phyloP scores from a whole-genome alignment of 176 grass and related monocot genomes.

The Eragrostis nindensis region DNA sequence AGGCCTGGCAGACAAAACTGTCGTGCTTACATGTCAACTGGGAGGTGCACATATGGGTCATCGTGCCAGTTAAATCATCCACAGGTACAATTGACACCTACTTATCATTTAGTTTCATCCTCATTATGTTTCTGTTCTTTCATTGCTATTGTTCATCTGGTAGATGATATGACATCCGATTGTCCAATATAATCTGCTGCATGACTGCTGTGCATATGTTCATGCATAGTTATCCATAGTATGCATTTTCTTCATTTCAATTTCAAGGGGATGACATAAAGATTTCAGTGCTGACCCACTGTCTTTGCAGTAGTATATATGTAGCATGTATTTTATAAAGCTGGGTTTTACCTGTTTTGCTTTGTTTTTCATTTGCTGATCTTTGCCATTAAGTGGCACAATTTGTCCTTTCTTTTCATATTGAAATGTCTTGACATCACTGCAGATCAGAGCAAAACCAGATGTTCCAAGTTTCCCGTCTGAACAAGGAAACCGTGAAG shows the following conservation, averaged over 20 bases:
- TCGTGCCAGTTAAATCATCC: slow-evolving; percentile 63
- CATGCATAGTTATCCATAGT: neutral
- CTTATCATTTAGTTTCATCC: slow-evolving; percentile 12
- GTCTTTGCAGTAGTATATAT: neutral
- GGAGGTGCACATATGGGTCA: slow-evolving; percentile 45
- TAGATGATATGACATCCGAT: neutral
- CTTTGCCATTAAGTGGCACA: slow-evolving; percentile 3
- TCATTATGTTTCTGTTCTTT: neutral
- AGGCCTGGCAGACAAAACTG: slow-evolving; percentile 58
- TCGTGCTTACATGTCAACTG: slow-evolving; percentile 53
- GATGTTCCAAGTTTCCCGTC: slow-evolving; percentile 36
- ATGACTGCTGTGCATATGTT: slow-evolving; percentile 13
- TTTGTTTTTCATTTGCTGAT: slow-evolving; percentile 12
- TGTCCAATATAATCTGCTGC: neutral
- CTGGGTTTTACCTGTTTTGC: neutral
- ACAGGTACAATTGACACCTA: slow-evolving; percentile 21
- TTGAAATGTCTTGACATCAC: slow-evolving; percentile 13
- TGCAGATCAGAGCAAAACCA: slow-evolving; percentile 34
- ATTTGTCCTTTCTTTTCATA: neutral
- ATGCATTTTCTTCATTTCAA: slow-evolving; percentile 5
- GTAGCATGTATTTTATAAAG: slow-evolving; percentile 14
- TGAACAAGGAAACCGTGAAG: slow-evolving; percentile 33
- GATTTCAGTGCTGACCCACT: neutral
- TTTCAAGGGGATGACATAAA: slow-evolving; percentile 4
- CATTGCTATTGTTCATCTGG: neutral